Percentiles rank a stretch among this genome's conserved stretches.
Evolutionary conservation across 352 stramenopile species (phyloP).

Genomic region (Globisporangium cylindrosporum): DNA sequence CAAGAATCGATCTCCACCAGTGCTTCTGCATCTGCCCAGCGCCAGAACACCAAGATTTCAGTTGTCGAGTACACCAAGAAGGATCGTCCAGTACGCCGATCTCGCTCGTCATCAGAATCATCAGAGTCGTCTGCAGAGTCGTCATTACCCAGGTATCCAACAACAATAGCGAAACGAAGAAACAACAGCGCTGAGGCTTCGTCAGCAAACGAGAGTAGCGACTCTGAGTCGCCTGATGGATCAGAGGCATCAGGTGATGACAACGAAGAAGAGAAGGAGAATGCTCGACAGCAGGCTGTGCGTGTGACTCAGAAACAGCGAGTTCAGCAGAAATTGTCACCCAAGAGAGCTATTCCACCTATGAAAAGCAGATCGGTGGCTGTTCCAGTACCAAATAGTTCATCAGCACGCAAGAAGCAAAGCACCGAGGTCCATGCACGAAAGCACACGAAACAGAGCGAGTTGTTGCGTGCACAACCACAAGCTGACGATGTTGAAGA

Average conservation of each 20-base stretch:
- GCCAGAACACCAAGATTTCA: neutral
- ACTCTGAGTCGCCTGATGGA: neutral
- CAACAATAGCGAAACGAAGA: slow-evolving; percentile 1
- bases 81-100: neutral
- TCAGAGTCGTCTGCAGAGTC: slow-evolving; percentile 7
- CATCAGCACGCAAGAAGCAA: neutral
- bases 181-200: neutral
- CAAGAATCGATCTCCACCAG: neutral
- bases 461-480: neutral
- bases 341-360: neutral
- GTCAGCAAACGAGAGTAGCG: neutral
- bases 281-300: neutral
- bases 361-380: slow-evolving; percentile 5
- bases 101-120: slow-evolving; percentile 7
- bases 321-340: neutral
- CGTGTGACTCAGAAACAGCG: slow-evolving; percentile 3
- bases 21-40: neutral
- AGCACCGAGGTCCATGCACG: neutral
- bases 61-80: slow-evolving; percentile 9
- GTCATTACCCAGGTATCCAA: slow-evolving; percentile 3
- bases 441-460: neutral
- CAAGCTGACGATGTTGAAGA: neutral
- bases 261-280: slow-evolving; percentile 13
- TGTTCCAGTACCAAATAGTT: neutral
- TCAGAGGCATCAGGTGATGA: neutral